These are phyloP conservation scores for Melanopsichium pennsylvanicum DNA, from an alignment of 1,284 basidiomycete species.

Conservation along the genomic window DNA sequence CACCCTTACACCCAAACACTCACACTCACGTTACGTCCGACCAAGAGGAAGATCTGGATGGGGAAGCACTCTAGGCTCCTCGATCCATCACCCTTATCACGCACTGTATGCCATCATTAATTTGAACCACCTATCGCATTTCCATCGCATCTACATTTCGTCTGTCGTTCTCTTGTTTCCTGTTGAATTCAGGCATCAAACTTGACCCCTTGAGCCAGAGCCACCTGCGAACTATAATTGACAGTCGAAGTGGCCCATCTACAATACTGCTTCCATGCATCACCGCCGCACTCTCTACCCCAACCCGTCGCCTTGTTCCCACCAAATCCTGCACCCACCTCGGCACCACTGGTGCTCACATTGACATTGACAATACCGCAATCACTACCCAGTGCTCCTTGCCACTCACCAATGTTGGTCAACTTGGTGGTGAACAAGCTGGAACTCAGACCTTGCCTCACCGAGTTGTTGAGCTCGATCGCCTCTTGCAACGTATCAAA, in stretches of 20 bases:
- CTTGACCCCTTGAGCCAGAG: slow-evolving; percentile 88
- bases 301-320: slow-evolving; percentile 84
- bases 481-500: slow-evolving; percentile 91
- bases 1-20: background rate
- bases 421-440: slow-evolving; percentile 78
- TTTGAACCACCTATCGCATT: too few species aligned
- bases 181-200: slow-evolving; percentile 69
- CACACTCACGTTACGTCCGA: too few species aligned
- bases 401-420: slow-evolving; percentile 52
- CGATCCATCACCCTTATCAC: background rate
- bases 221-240: slow-evolving; percentile 87
- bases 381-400: slow-evolving; percentile 46
- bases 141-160: too few species aligned
- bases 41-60: slow-evolving; percentile 32
- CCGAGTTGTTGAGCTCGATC: slow-evolving; percentile 88
- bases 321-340: slow-evolving; percentile 89
- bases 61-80: slow-evolving; percentile 30
- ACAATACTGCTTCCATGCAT: slow-evolving; percentile 86
- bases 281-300: slow-evolving; percentile 95
- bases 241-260: slow-evolving; percentile 80
- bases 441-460: slow-evolving; percentile 87
- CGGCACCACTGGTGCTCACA: slow-evolving; percentile 90
- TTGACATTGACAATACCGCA: slow-evolving; percentile 60
- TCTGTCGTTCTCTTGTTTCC: too few species aligned
- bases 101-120: too few species aligned